Conservation (phyloP, 2,329 filamentous ascomycete genomes). For the Fusarium continuum region DNA sequence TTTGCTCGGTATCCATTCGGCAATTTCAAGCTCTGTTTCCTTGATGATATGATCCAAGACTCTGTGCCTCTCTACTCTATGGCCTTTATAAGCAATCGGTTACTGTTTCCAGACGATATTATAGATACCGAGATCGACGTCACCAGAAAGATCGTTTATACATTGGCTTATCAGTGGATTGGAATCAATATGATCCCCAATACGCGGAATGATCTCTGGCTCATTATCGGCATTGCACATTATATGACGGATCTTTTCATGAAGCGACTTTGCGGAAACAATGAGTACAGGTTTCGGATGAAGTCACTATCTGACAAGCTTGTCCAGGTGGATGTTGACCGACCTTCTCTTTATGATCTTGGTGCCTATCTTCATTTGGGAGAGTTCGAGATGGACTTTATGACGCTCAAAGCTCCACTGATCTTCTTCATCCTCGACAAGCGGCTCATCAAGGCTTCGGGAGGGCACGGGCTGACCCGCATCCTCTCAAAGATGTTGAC, state of each 20-base stretch:
- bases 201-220: constrained; percentile 83
- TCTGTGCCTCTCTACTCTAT: constrained; percentile 82
- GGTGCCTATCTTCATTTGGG: constrained; percentile 82
- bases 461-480: constrained; percentile 81
- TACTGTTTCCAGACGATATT: constrained; percentile 85
- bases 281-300: constrained; percentile 90
- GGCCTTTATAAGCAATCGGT: constrained; percentile 84
- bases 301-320: constrained; percentile 85
- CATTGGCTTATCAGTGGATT: constrained; percentile 91
- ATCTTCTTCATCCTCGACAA: constrained; percentile 95
- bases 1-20: constrained; percentile 93
- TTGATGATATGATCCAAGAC: constrained; percentile 85
- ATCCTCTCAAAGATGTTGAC: constrained; percentile 88
- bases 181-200: constrained; percentile 92
- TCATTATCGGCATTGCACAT: constrained; percentile 87
- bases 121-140: constrained; percentile 86
- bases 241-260: constrained; percentile 97
- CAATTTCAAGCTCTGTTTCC: constrained; percentile 92
- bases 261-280: constrained; percentile 89
- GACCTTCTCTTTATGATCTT: constrained; percentile 83
- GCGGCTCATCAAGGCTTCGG: constrained; percentile 84
- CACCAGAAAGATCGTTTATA: constrained; percentile 82
- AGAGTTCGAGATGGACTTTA: constrained; percentile 86
- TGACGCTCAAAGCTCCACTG: constrained; percentile 87
- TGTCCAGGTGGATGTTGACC: constrained; percentile 80